Base-by-base conservation (phyloP, 176 grass and related monocot species). In the Oryza australiensis region DNA sequence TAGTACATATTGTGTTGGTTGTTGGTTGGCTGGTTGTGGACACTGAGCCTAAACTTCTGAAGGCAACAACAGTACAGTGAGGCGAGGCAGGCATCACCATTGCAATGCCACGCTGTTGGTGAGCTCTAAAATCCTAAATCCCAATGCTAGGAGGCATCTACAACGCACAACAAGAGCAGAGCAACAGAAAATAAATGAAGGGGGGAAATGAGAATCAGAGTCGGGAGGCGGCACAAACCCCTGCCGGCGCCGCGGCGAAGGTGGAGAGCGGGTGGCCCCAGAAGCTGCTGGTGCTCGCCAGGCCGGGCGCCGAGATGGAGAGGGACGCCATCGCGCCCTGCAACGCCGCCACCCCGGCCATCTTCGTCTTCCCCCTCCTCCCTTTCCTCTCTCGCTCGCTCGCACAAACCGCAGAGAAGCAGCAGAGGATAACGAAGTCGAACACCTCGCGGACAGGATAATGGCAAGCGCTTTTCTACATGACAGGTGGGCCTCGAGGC, bases 241-340 rank as follows among this genome's bases (percentile, higher is more conserved):
- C 88, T 0, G 62, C 49, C 48, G 68, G 80, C 79, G 80, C 67
- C 29, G 88, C 45, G 51, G 74, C 79, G 84, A 30, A 83, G 74
- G 80, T 74, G 12, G 68, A 28, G 63, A 86, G 84, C 68, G 69
- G 75, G 80, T 70, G 66, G 23, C 84, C 88, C 79, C 79, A 90
- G 88, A 90, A 83, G 69, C 29, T 78, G 40, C 79, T 83, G 51
- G 62, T 74, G 80, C 79, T 70, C 9, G 74, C 62, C 48, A 65
- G 1, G 8, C 87, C 63, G 0, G 63, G 62, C 24, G 79, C 48
- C 28, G 80, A 90, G 63, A 86, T 2, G 62, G 84, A 90, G 74
- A 90, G 88, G 29, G 79, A 37, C 24, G 68, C 79, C 80, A 90
- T 86, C 62, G 80, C 69, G 24, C 74, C 80, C 84, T 90, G 88